A percentile compares a stretch with the other conserved stretches of the same genome.
phyloP scores from a whole-genome alignment of 2,329 filamentous ascomycete genomes.

The Beauveria sp. region DNA sequence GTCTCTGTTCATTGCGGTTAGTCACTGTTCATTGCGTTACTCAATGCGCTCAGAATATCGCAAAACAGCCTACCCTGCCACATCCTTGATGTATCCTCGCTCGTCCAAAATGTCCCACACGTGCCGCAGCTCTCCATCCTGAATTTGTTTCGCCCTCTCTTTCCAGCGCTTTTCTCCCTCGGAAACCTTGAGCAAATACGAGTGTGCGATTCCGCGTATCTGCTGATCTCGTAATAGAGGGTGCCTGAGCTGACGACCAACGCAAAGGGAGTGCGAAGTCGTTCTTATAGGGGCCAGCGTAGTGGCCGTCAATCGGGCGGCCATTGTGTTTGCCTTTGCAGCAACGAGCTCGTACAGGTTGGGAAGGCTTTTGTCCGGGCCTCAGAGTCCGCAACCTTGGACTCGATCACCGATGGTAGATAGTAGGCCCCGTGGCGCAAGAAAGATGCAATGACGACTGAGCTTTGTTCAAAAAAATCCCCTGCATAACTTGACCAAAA shows the following conservation, averaged over 20 bases:
- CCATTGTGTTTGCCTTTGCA: conserved; percentile 18
- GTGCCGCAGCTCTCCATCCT: conserved; percentile 40
- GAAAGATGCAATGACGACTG: not conserved
- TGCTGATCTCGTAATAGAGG: conserved; percentile 18
- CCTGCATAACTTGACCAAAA: not conserved
- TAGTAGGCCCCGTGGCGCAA: not conserved
- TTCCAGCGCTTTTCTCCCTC: conserved; percentile 41
- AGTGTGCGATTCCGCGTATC: conserved; percentile 31
- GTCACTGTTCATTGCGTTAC: not conserved
- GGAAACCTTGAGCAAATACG: conserved; percentile 36
- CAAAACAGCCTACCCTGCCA: conserved; percentile 54
- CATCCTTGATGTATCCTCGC: conserved; percentile 65
- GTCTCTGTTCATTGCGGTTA: conserved; percentile 25
- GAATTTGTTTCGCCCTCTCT: conserved; percentile 37
- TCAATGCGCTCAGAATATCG: not conserved
- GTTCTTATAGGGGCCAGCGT: conserved; percentile 20
- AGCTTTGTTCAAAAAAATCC: not conserved
- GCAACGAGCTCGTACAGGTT: not conserved
- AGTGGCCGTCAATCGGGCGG: conserved; percentile 18
- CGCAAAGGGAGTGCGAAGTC: conserved; percentile 19
- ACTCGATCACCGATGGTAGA: not conserved
- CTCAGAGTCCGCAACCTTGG: no score
- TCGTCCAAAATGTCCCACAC: conserved; percentile 61
- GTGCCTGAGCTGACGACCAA: conserved; percentile 15
- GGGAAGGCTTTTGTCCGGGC: no score